These are phyloP conservation scores for Coemansia sp. DNA, from an alignment of 192 early-diverging fungal genomes.

Conservation along the genomic window DNA sequence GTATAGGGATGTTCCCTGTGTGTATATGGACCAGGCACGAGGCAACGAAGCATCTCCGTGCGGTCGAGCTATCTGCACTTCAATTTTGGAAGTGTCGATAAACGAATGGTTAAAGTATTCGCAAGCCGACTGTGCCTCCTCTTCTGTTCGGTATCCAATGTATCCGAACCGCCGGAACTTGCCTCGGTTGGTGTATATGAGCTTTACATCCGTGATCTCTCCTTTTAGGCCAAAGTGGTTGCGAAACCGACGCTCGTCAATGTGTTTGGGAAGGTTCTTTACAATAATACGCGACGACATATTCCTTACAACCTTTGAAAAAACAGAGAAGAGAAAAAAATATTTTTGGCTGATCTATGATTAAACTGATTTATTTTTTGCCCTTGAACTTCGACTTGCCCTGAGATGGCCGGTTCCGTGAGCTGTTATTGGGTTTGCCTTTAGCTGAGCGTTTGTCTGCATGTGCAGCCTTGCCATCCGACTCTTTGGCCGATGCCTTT, in stretches of 20 bases:
- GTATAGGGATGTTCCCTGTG: slow-evolving; percentile 79
- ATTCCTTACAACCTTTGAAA: no score
- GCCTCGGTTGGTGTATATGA: slow-evolving; percentile 64
- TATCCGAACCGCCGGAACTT: slow-evolving; percentile 86
- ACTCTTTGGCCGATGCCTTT: slow-evolving; percentile 4
- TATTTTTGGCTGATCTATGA: no score
- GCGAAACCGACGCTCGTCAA: slow-evolving; percentile 77
- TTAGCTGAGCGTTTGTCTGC: not conserved
- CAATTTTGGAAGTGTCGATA: slow-evolving; percentile 86
- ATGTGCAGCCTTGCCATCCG: not conserved
- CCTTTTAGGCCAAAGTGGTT: slow-evolving; percentile 83
- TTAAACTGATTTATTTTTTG: no score
- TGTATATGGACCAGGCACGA: slow-evolving; percentile 88
- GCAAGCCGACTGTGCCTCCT: slow-evolving; percentile 78
- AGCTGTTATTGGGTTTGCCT: not conserved
- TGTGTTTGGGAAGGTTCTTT: slow-evolving; percentile 93
- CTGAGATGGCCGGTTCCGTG: no score
- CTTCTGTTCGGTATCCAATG: slow-evolving; percentile 85
- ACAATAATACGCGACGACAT: slow-evolving; percentile 77
- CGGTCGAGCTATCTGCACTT: slow-evolving; percentile 83
- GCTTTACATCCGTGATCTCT: slow-evolving; percentile 88
- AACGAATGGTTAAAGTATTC: slow-evolving; percentile 88
- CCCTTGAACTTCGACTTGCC: no score
- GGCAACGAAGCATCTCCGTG: slow-evolving; percentile 80
- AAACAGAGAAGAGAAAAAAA: no score